Evolutionary conservation across 2,329 filamentous ascomycete species (phyloP).

Genomic region (Lasiodiplodia sp.): DNA sequence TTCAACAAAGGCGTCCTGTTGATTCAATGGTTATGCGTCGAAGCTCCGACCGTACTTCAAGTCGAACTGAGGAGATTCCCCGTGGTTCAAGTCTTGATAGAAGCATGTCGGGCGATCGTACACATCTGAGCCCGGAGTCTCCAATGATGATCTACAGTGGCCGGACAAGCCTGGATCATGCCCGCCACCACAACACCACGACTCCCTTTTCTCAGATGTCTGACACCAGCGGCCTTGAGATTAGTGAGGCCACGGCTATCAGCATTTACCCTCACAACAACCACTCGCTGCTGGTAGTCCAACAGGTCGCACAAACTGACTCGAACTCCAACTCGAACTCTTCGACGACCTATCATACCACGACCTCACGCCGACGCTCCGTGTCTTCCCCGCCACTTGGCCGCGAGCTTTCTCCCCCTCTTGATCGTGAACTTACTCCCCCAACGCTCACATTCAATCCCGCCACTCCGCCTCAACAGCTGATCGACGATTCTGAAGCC

Average conservation of each 20-base stretch:
- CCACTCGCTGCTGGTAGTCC: constrained; percentile 68
- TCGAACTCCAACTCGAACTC: constrained; percentile 33
- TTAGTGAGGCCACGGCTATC: constrained; percentile 67
- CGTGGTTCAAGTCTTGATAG: constrained; percentile 31
- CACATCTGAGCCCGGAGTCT: constrained; percentile 37
- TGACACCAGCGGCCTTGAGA: constrained; percentile 61
- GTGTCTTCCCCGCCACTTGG: constrained; percentile 14
- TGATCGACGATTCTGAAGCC: constrained; percentile 25
- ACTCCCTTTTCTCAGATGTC: constrained; percentile 58
- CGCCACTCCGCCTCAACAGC: constrained; percentile 46
- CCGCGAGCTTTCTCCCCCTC: constrained; percentile 15
- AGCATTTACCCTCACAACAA: constrained; percentile 70
- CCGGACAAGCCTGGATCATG: constrained; percentile 47
- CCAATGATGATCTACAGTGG: constrained; percentile 39
- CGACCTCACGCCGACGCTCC: background rate
- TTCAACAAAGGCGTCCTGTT: background rate
- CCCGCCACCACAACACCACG: constrained; percentile 56
- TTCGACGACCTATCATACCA: background rate
- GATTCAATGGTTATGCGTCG: background rate
- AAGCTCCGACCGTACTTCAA: constrained; percentile 14
- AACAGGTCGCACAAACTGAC: constrained; percentile 52
- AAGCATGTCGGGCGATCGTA: constrained; percentile 38
- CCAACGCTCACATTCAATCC: constrained; percentile 43
- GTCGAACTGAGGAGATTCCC: constrained; percentile 23
- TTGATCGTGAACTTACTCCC: constrained; percentile 28